phyloP scores from a whole-genome alignment of 164 flowering plant species.

The Stephania cephalantha region DNA sequence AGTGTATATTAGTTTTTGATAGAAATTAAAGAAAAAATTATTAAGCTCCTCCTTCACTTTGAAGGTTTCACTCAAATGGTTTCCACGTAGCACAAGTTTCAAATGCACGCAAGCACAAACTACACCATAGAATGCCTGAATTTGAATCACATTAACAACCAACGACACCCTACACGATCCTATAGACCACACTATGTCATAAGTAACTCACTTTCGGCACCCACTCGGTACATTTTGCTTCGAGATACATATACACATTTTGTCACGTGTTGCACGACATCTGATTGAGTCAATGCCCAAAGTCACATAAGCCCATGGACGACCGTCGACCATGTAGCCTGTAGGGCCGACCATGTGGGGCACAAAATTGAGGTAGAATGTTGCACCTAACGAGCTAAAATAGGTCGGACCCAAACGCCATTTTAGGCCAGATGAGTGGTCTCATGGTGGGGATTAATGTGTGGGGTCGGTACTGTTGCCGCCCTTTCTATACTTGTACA shows the following conservation, averaged over 20 bases:
- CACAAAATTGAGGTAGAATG: background rate
- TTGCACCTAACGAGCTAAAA: background rate
- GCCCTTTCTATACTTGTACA: background rate
- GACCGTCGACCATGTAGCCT: background rate
- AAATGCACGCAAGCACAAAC: background rate
- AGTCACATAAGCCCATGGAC: no score
- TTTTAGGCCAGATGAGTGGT: background rate
- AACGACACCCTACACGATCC: background rate
- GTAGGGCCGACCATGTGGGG: background rate
- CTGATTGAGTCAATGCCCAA: no score
- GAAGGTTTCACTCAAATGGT: background rate
- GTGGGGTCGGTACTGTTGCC: background rate
- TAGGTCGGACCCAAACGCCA: background rate
- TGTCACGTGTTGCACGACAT: no score
- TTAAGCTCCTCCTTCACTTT: no score
- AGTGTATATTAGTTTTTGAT: no score
- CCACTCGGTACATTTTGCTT: no score
- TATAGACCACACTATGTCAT: background rate
- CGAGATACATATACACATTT: no score
- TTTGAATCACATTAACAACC: background rate
- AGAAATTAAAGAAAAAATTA: no score
- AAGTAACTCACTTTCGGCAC: background rate
- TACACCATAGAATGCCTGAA: background rate
- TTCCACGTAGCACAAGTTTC: background rate
- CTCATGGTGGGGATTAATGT: background rate